Evolutionary conservation across 2,329 filamentous ascomycete genomes (phyloP).

Genomic region (Amphichorda felina): DNA sequence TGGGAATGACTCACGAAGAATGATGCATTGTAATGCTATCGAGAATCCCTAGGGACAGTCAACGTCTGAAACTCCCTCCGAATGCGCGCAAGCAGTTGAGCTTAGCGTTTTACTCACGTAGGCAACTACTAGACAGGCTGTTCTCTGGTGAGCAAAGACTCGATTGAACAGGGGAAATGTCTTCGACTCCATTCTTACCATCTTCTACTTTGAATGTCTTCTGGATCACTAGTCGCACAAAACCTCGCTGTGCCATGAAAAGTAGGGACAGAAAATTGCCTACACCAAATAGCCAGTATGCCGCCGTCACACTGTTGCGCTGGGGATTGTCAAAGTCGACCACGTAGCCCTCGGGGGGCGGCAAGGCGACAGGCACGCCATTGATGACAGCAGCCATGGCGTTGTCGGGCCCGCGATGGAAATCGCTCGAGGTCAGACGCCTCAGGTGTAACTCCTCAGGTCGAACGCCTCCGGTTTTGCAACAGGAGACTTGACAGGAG

Average conservation of each 20-base stretch:
- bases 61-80: not conserved
- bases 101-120: not conserved
- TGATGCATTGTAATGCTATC: not conserved
- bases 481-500: not conserved
- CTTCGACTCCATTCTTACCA: no score
- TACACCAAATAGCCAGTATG: slow-evolving; percentile 8
- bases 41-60: not conserved
- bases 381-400: slow-evolving; percentile 1
- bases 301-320: slow-evolving; percentile 9
- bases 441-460: no score
- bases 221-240: slow-evolving; percentile 11
- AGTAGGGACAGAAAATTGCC: slow-evolving; percentile 9
- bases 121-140: not conserved
- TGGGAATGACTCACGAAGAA: not conserved
- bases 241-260: slow-evolving; percentile 13
- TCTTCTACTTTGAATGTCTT: slow-evolving; percentile 13
- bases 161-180: not conserved
- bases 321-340: slow-evolving; percentile 20
- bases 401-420: no score
- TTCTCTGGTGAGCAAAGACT: not conserved
- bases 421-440: no score
- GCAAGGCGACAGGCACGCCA: slow-evolving; percentile 7
- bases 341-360: slow-evolving; percentile 17
- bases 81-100: no score
- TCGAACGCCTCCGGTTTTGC: no score